Evolutionary conservation across 495 filamentous ascomycete genomes (phyloP).

Genomic region (Letharia columbiana): DNA sequence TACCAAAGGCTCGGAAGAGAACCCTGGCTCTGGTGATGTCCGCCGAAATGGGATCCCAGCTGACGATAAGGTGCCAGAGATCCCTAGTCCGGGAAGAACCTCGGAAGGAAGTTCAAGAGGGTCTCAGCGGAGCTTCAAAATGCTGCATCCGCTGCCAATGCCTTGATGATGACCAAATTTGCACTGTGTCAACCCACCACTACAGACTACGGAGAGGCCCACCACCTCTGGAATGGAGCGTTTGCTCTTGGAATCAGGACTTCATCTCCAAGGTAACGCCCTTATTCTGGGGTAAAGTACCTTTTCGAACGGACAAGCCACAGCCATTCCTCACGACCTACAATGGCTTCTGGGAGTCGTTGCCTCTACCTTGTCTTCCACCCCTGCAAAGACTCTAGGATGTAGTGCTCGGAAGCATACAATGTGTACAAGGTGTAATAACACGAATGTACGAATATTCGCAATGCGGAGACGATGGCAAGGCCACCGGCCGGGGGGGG

Average conservation of each 20-base stretch:
- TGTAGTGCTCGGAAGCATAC: neutral
- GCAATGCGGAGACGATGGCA: neutral
- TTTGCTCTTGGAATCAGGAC: no score
- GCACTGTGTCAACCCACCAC: no score
- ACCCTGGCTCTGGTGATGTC: neutral
- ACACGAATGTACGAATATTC: neutral
- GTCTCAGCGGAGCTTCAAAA: no score
- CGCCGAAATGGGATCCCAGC: neutral
- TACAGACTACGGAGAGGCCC: no score
- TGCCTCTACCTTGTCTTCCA: neutral
- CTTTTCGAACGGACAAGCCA: no score
- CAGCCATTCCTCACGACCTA: neutral
- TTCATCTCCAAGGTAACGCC: no score
- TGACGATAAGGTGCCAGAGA: neutral
- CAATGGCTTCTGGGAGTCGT: neutral
- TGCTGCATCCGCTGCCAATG: no score
- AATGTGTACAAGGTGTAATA: neutral
- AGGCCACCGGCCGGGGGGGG: neutral
- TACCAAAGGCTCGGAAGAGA: no score
- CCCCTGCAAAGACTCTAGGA: neutral
- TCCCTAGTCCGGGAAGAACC: neutral
- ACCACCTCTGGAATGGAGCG: no score
- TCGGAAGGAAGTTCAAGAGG: neutral
- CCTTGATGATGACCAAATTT: no score
- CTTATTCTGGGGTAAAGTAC: no score